Percentiles rank a stretch among this genome's conserved stretches.
These are phyloP conservation scores for Trametes cubensis DNA, from an alignment of 768 basidiomycete genomes.

Conservation along the genomic window DNA sequence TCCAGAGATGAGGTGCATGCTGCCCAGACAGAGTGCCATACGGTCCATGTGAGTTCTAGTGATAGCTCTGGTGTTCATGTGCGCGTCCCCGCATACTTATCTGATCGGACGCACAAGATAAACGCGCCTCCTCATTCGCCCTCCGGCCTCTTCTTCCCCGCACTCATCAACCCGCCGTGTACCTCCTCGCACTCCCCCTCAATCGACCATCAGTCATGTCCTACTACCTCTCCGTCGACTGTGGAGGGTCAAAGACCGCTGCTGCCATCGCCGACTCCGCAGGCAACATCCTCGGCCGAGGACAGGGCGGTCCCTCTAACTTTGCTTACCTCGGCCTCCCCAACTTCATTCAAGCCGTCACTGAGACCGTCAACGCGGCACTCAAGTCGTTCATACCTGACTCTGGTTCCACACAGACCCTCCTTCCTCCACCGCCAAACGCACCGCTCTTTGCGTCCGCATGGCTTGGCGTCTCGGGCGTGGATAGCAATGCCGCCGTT, in stretches of 20 bases:
- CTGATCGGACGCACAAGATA: constrained; percentile 16
- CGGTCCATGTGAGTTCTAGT: constrained; percentile 8
- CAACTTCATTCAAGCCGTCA: constrained; percentile 60
- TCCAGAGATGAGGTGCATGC: neutral
- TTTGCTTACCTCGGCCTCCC: constrained; percentile 73
- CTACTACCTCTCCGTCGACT: constrained; percentile 81
- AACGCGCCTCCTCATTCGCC: neutral
- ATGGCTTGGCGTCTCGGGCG: constrained; percentile 85
- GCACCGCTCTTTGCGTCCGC: constrained; percentile 59
- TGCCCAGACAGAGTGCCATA: neutral
- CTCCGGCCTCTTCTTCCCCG: neutral
- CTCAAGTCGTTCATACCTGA: constrained; percentile 49
- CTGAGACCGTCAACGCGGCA: constrained; percentile 54
- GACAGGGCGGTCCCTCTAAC: constrained; percentile 79
- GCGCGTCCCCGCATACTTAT: constrained; percentile 16
- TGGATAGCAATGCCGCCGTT: constrained; percentile 70
- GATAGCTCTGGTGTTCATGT: constrained; percentile 14
- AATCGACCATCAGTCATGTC: constrained; percentile 26
- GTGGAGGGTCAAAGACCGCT: constrained; percentile 88
- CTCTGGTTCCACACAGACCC: constrained; percentile 41
- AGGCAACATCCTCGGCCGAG: constrained; percentile 69
- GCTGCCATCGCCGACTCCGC: constrained; percentile 62
- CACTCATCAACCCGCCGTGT: neutral
- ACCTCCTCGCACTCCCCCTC: neutral
- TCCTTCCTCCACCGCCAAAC: constrained; percentile 34